Percentiles rank a stretch among this genome's conserved stretches.
phyloP scores from a whole-genome alignment of 1,284 basidiomycete species.

The Fistulinella cinereoalba region DNA sequence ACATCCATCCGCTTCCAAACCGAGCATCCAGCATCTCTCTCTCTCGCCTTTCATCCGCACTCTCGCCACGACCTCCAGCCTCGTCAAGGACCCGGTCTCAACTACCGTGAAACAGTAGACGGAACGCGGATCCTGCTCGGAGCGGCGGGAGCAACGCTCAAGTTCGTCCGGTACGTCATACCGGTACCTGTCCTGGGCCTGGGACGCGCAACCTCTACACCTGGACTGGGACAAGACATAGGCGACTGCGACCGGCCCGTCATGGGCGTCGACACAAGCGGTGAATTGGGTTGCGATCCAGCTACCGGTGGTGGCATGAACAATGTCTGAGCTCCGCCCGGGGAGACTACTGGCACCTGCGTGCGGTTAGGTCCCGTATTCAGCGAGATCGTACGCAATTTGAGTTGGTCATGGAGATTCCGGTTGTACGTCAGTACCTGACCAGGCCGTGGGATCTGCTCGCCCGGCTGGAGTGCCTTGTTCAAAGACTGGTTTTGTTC shows the following conservation, averaged over 20 bases:
- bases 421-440: slow-evolving; percentile 38
- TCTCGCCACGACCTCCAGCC: neutral
- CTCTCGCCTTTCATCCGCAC: slow-evolving; percentile 2
- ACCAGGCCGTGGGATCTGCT: slow-evolving; percentile 29
- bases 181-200: slow-evolving; percentile 65
- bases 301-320: slow-evolving; percentile 31
- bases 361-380: slow-evolving; percentile 8
- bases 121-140: slow-evolving; percentile 23
- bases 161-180: slow-evolving; percentile 55
- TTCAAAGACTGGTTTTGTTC: slow-evolving; percentile 10
- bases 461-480: slow-evolving; percentile 33
- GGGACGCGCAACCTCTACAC: slow-evolving; percentile 39
- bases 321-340: slow-evolving; percentile 24
- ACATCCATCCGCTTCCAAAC: slow-evolving; percentile 5
- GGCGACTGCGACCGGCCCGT: slow-evolving; percentile 21
- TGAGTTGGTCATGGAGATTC: slow-evolving; percentile 40
- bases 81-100: neutral
- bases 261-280: slow-evolving; percentile 8
- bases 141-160: slow-evolving; percentile 14
- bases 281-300: slow-evolving; percentile 13
- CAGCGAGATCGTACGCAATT: slow-evolving; percentile 23
- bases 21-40: slow-evolving; percentile 1
- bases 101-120: slow-evolving; percentile 20
- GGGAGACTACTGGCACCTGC: slow-evolving; percentile 10
- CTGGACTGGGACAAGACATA: slow-evolving; percentile 22